Percentiles rank a stretch among this genome's conserved stretches.
phyloP scores from a whole-genome alignment of 1,284 basidiomycete species.

The Ganoderma lucidum region DNA sequence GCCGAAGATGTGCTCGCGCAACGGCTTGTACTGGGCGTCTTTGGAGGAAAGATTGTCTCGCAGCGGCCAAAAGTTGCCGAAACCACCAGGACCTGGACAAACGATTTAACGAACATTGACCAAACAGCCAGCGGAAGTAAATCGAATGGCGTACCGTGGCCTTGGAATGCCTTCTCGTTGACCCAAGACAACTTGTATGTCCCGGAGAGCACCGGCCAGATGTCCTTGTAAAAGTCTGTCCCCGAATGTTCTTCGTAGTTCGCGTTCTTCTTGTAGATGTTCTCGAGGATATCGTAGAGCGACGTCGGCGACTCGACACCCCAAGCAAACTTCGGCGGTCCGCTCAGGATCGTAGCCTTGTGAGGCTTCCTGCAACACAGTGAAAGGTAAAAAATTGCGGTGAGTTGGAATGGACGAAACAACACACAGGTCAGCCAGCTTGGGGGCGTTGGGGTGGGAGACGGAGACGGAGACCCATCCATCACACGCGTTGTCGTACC shows the following conservation, averaged over 20 bases:
- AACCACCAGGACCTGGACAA: constrained; percentile 24
- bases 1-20: constrained; percentile 32
- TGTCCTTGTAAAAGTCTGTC: constrained; percentile 40
- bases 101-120: neutral
- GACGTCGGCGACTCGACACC: constrained; percentile 43
- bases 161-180: constrained; percentile 33
- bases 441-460: constrained; percentile 10
- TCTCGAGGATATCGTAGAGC: constrained; percentile 44
- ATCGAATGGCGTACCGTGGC: constrained; percentile 29
- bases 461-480: constrained; percentile 33
- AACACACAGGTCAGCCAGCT: neutral
- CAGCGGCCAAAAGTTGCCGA: constrained; percentile 27
- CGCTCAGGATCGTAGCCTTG: constrained; percentile 38
- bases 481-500: constrained; percentile 37
- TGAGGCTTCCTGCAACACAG: constrained; percentile 9
- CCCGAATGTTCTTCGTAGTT: constrained; percentile 24
- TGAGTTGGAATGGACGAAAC: neutral
- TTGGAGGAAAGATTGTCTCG: constrained; percentile 14
- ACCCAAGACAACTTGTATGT: constrained; percentile 36
- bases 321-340: constrained; percentile 44
- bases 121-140: neutral
- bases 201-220: constrained; percentile 41
- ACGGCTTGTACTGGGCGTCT: neutral
- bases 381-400: neutral
- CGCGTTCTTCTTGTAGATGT: constrained; percentile 39